phyloP scores from a whole-genome alignment of 78 protist genomes.

The Andalucia godoyi region DNA sequence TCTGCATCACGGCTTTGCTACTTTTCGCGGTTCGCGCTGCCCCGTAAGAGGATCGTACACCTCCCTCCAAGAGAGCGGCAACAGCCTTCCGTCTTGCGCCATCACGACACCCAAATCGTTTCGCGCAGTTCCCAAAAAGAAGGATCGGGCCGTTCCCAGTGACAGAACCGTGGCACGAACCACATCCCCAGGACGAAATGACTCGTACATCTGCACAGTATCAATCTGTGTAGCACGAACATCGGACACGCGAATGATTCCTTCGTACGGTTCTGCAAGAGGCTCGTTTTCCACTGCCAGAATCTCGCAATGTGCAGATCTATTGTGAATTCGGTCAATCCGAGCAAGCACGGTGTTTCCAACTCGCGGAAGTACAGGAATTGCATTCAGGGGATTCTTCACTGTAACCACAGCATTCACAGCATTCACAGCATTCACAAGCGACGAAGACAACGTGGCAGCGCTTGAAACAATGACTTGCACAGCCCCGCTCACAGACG shows the following conservation, averaged over 20 bases:
- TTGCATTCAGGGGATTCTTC: neutral
- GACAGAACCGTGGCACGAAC: slow-evolving; percentile 22
- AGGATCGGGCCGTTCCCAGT: slow-evolving; percentile 67
- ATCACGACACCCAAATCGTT: slow-evolving; percentile 73
- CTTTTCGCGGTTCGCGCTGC: slow-evolving; percentile 56
- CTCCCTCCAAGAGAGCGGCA: slow-evolving; percentile 58
- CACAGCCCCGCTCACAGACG: too few relatives aligned
- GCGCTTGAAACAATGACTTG: too few relatives aligned
- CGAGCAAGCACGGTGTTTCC: too few relatives aligned
- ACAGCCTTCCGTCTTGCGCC: slow-evolving; percentile 53
- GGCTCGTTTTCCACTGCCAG: too few relatives aligned
- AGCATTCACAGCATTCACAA: too few relatives aligned
- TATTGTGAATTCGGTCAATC: too few relatives aligned
- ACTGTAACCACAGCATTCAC: too few relatives aligned
- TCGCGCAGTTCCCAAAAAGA: slow-evolving; percentile 60
- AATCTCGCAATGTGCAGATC: too few relatives aligned
- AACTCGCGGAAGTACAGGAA: too few relatives aligned
- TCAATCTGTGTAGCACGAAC: slow-evolving; percentile 67
- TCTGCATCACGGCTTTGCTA: slow-evolving; percentile 31
- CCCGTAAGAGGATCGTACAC: slow-evolving; percentile 70
- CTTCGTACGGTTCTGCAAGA: too few relatives aligned
- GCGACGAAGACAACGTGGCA: too few relatives aligned
- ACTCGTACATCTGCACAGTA: slow-evolving; percentile 61
- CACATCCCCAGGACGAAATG: slow-evolving; percentile 49
- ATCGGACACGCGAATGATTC: slow-evolving; percentile 40